Conservation (phyloP, 345 rosid species). For the Turnera subulata region DNA sequence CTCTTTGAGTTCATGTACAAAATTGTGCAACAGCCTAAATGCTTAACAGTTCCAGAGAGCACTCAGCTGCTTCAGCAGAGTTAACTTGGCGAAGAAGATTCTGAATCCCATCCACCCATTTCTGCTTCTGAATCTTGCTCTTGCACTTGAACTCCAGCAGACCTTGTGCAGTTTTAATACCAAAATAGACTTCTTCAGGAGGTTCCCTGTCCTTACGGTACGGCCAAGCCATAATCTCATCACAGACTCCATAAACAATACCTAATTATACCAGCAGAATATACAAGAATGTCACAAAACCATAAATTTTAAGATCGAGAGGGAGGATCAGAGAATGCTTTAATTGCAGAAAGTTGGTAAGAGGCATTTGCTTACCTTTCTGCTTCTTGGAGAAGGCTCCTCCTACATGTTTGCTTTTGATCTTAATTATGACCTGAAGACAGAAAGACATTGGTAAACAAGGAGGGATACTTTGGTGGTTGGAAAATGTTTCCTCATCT, state of each 20-base stretch:
- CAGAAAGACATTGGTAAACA: background rate
- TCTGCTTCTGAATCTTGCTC: conserved; percentile 75
- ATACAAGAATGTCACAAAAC: background rate
- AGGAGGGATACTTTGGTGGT: background rate
- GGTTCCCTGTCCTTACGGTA: conserved; percentile 73
- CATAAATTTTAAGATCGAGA: background rate
- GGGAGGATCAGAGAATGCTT: no score
- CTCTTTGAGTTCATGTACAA: conserved; percentile 11
- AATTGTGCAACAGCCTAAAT: no score
- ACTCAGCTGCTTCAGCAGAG: conserved; percentile 42
- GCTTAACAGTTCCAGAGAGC: conserved; percentile 50
- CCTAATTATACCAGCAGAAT: conserved; percentile 36
- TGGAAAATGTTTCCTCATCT: background rate
- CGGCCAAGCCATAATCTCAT: conserved; percentile 88
- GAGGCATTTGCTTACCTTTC: conserved; percentile 47
- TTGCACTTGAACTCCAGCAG: conserved; percentile 90
- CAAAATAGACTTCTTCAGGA: conserved; percentile 72
- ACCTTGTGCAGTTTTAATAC: conserved; percentile 90
- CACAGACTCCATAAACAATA: conserved; percentile 74
- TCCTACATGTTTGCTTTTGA: conserved; percentile 83
- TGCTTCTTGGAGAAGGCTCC: conserved; percentile 92
- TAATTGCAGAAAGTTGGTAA: background rate
- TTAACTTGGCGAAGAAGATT: conserved; percentile 65
- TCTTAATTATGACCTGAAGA: conserved; percentile 61
- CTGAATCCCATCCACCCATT: conserved; percentile 76